phyloP scores from a whole-genome alignment of 2,329 filamentous ascomycete species.

The Colletotrichum theobromicola region DNA sequence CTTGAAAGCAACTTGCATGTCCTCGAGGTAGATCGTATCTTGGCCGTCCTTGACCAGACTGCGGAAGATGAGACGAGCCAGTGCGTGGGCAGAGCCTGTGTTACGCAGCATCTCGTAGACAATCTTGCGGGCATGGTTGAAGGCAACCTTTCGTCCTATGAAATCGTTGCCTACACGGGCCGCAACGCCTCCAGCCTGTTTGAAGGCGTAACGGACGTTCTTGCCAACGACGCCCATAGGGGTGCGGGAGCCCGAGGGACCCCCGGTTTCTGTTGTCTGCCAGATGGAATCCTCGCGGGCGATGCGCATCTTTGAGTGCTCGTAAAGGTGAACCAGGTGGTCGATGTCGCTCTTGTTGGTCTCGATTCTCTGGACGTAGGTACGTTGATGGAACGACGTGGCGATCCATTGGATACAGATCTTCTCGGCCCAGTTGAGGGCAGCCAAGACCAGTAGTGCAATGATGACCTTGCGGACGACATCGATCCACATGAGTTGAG shows the following conservation, averaged over 20 bases:
- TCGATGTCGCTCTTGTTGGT: slow-evolving; percentile 90
- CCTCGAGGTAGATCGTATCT: slow-evolving; percentile 79
- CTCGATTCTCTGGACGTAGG: slow-evolving; percentile 89
- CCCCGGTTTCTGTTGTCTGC: slow-evolving; percentile 39
- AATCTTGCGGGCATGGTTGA: slow-evolving; percentile 83
- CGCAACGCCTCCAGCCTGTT: slow-evolving; percentile 84
- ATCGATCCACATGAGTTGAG: slow-evolving; percentile 67
- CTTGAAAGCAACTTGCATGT: slow-evolving; percentile 79
- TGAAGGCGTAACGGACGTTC: slow-evolving; percentile 76
- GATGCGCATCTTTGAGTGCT: slow-evolving; percentile 80
- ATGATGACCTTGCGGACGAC: slow-evolving; percentile 87
- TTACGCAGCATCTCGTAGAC: slow-evolving; percentile 78
- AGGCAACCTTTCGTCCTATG: slow-evolving; percentile 75
- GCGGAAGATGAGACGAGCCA: slow-evolving; percentile 87
- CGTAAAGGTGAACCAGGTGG: slow-evolving; percentile 59
- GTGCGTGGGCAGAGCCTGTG: slow-evolving; percentile 77
- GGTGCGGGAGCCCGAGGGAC: slow-evolving; percentile 69
- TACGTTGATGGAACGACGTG: slow-evolving; percentile 88
- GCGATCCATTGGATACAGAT: slow-evolving; percentile 95
- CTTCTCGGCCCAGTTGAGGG: slow-evolving; percentile 88
- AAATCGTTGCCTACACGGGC: slow-evolving; percentile 90
- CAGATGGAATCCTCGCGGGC: slow-evolving; percentile 57
- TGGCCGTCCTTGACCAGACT: slow-evolving; percentile 79
- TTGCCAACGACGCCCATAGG: slow-evolving; percentile 76
- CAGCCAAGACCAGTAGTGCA: slow-evolving; percentile 78